Evolutionary conservation across 768 basidiomycete genomes (phyloP).

Genomic region (Cytidiella melzeri): DNA sequence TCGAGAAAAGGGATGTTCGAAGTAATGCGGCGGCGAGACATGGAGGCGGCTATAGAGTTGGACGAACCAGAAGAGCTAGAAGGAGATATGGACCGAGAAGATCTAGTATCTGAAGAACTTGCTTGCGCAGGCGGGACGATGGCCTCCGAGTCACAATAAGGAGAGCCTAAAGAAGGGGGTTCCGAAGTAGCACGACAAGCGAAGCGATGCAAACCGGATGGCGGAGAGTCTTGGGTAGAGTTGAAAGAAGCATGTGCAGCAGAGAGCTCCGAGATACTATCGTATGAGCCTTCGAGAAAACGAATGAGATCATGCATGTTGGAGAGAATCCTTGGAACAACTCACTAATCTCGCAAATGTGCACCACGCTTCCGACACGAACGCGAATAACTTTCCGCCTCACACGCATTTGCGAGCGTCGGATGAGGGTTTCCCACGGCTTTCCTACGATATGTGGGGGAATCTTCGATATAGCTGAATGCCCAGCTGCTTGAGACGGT

Average conservation of each 20-base stretch:
- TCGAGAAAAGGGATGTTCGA: constrained; percentile 24
- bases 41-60: constrained; percentile 14
- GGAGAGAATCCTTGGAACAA: neutral
- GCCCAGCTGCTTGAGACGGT: neutral
- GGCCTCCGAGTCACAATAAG: neutral
- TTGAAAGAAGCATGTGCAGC: neutral
- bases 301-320: neutral
- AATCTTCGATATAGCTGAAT: neutral
- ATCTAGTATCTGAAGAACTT: neutral
- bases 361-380: neutral
- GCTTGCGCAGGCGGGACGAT: neutral
- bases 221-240: too few species aligned
- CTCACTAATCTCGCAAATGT: neutral
- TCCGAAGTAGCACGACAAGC: neutral
- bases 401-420: neutral
- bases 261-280: neutral
- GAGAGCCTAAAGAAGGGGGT: neutral
- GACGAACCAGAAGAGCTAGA: neutral
- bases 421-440: neutral
- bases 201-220: too few species aligned
- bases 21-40: constrained; percentile 28
- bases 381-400: neutral
- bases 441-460: neutral
- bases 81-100: neutral
- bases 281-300: neutral